Evolutionary conservation across 179 eudicot species (phyloP).

Genomic region (Silene vulgaris): DNA sequence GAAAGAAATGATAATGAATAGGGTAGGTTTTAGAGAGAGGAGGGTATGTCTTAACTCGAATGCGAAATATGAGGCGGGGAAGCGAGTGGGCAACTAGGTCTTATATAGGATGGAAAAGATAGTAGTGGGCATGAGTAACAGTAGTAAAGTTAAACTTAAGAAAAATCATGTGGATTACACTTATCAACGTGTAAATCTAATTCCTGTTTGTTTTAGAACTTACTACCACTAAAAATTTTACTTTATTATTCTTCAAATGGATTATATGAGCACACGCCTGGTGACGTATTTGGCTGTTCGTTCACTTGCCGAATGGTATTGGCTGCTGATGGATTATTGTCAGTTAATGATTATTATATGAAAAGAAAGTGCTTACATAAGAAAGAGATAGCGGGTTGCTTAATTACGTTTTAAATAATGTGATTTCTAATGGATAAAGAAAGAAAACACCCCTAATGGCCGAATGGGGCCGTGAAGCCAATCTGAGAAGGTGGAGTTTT

Average conservation of each 20-base stretch:
- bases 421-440: slow-evolving; percentile 26
- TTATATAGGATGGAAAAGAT: slow-evolving; percentile 38
- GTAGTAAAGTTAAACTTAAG: slow-evolving; percentile 20
- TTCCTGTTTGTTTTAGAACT: slow-evolving; percentile 17
- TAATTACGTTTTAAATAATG: slow-evolving; percentile 21
- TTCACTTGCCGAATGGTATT: slow-evolving; percentile 22
- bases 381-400: slow-evolving; percentile 23
- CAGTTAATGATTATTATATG: slow-evolving; percentile 31
- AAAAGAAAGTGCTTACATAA: slow-evolving; percentile 34
- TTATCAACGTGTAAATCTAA: slow-evolving; percentile 23
- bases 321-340: slow-evolving; percentile 15
- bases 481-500: slow-evolving; percentile 28
- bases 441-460: slow-evolving; percentile 16
- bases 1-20: slow-evolving; percentile 6
- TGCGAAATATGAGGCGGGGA: slow-evolving; percentile 29
- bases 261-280: slow-evolving; percentile 30
- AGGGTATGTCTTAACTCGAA: slow-evolving; percentile 16
- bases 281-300: slow-evolving; percentile 26
- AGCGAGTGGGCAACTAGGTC: slow-evolving; percentile 27
- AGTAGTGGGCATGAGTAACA: slow-evolving; percentile 28
- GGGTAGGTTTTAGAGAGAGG: slow-evolving; percentile 20
- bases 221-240: slow-evolving; percentile 22
- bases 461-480: slow-evolving; percentile 27
- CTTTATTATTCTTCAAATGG: slow-evolving; percentile 21
- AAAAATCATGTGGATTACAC: slow-evolving; percentile 24